phyloP scores from a whole-genome alignment of 176 grass and related monocot genomes.

The Aegilops longissima region DNA sequence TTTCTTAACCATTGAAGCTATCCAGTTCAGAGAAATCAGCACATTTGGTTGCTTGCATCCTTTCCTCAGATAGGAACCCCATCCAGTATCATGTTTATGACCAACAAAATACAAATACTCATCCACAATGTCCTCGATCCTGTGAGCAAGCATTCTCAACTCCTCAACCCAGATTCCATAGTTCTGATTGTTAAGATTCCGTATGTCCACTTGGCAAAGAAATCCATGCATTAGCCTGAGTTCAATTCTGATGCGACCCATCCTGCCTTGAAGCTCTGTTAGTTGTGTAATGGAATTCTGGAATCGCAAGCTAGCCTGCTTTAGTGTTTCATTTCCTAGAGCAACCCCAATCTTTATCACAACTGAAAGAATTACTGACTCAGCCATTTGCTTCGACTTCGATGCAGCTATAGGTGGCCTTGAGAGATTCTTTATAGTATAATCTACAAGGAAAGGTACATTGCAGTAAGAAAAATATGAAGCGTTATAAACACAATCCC shows the following conservation, averaged over 20 bases:
- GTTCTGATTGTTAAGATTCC: not conserved
- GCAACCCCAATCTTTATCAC: not conserved
- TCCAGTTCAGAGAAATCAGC: not conserved
- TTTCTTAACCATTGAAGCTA: not conserved
- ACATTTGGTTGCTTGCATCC: not conserved
- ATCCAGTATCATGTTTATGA: not conserved
- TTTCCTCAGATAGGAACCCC: not conserved
- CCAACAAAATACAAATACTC: slow-evolving; percentile 5
- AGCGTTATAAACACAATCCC: too few relatives aligned
- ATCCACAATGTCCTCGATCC: not conserved
- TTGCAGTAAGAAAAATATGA: too few relatives aligned
- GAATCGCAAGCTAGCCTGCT: not conserved
- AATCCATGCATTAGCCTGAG: slow-evolving; percentile 8
- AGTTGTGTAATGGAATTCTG: not conserved
- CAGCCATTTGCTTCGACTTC: not conserved
- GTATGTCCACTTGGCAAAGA: not conserved
- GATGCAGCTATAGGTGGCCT: not conserved
- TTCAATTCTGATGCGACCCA: not conserved
- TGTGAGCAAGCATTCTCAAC: not conserved
- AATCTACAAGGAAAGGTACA: too few relatives aligned
- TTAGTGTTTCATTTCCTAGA: not conserved
- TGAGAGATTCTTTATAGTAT: too few relatives aligned
- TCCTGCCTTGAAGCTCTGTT: not conserved
- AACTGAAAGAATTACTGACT: not conserved
- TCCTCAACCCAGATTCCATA: not conserved